These are phyloP conservation scores for Aquilaria sinensis DNA, from an alignment of 345 rosid genomes.

Conservation along the genomic window DNA sequence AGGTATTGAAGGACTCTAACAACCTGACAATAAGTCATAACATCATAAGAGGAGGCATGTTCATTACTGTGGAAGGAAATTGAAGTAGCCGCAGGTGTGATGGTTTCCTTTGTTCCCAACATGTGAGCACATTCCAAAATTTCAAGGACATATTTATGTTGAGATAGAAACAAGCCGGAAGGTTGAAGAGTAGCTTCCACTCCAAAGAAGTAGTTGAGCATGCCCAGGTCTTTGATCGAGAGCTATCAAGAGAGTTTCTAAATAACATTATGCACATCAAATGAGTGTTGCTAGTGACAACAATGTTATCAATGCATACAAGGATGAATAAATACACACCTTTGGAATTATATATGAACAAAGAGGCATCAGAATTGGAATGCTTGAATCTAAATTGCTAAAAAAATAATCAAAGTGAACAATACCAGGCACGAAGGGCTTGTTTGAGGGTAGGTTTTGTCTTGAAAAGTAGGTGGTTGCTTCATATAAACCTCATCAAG, in stretches of 20 bases:
- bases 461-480: no score
- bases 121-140: not conserved
- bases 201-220: not conserved
- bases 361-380: no score
- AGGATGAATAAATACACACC: not conserved
- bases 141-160: not conserved
- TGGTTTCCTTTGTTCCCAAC: not conserved
- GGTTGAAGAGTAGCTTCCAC: not conserved
- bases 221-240: no score
- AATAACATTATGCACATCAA: not conserved
- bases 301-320: not conserved
- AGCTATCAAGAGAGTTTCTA: no score
- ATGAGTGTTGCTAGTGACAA: not conserved
- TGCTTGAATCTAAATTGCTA: no score
- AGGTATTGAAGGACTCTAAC: not conserved
- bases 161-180: not conserved
- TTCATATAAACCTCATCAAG: no score
- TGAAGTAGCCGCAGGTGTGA: not conserved
- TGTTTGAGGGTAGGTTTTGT: no score
- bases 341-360: no score
- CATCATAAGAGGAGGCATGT: not conserved
- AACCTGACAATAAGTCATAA: not conserved
- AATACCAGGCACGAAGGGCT: no score
- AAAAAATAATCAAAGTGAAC: no score
- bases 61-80: not conserved